Conservation (phyloP, 1,284 basidiomycete genomes). For the Cryptococcus wingfieldii region DNA sequence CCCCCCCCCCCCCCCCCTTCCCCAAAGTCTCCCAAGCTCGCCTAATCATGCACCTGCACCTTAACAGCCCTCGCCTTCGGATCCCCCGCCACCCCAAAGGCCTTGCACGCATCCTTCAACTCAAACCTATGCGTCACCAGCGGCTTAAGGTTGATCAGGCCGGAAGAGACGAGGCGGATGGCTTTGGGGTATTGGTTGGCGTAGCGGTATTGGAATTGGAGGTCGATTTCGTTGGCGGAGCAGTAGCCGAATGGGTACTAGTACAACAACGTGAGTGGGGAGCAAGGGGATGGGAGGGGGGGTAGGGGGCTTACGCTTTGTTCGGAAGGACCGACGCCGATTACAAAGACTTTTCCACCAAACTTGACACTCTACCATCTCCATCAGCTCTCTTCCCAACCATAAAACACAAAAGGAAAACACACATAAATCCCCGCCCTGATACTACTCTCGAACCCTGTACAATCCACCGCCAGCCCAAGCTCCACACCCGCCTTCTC, state of each 20-base stretch:
- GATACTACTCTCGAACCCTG: conserved; percentile 82
- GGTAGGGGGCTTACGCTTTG: conserved; percentile 33
- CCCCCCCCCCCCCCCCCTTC: too few relatives aligned
- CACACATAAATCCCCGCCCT: conserved; percentile 70
- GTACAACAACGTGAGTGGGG: too few relatives aligned
- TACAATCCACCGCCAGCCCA: conserved; percentile 52
- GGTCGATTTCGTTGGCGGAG: conserved; percentile 54
- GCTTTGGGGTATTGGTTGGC: conserved; percentile 66
- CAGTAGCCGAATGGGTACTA: conserved; percentile 53
- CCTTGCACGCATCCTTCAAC: too few relatives aligned
- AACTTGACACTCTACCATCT: conserved; percentile 47
- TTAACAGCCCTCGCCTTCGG: too few relatives aligned
- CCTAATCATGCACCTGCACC: too few relatives aligned
- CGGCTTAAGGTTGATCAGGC: too few relatives aligned
- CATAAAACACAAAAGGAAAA: not conserved
- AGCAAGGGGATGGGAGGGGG: not conserved
- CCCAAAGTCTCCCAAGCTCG: too few relatives aligned
- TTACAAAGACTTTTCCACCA: conserved; percentile 54
- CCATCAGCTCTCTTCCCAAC: not conserved
- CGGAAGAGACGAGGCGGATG: conserved; percentile 62
- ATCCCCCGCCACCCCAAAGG: too few relatives aligned
- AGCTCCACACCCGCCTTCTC: conserved; percentile 36
- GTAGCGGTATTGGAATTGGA: conserved; percentile 54
- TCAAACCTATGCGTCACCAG: too few relatives aligned
- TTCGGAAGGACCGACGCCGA: conserved; percentile 54